phyloP scores from a whole-genome alignment of 1,139 yeast species.

The Yamadazyma atmosphaerica region DNA sequence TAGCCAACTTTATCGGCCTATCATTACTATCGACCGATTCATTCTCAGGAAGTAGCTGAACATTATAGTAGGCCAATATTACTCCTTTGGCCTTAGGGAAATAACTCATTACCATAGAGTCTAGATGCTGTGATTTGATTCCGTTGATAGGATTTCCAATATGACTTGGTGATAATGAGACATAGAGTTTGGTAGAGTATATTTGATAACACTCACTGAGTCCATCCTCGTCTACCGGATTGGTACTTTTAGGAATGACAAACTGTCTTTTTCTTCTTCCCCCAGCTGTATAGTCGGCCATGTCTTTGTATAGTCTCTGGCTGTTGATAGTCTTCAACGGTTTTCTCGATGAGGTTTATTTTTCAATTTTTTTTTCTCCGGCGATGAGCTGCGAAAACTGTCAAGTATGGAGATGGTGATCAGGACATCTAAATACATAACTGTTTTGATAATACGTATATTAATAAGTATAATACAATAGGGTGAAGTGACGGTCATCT shows the following conservation, averaged over 20 bases:
- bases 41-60: constrained; percentile 41
- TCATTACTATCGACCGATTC: constrained; percentile 32
- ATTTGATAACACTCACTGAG: constrained; percentile 65
- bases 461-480: constrained; percentile 1
- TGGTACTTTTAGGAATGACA: constrained; percentile 29
- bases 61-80: constrained; percentile 72
- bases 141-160: constrained; percentile 71
- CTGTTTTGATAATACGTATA: neutral
- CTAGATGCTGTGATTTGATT: constrained; percentile 81
- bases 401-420: neutral
- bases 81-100: constrained; percentile 76
- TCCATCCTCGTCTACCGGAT: constrained; percentile 39
- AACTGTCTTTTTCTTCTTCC: constrained; percentile 10
- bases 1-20: constrained; percentile 47
- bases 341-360: neutral
- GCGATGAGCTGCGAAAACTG: constrained; percentile 1
- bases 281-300: constrained; percentile 1
- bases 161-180: constrained; percentile 84
- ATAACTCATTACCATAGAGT: constrained; percentile 84
- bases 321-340: no score
- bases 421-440: no score
- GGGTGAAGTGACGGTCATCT: neutral
- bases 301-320: neutral
- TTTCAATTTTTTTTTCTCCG: constrained; percentile 5
- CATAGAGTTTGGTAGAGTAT: constrained; percentile 65